Percentiles rank a stretch among this genome's conserved stretches.
phyloP scores from a whole-genome alignment of 768 basidiomycete genomes.

The Phlebiopsis gigantea region DNA sequence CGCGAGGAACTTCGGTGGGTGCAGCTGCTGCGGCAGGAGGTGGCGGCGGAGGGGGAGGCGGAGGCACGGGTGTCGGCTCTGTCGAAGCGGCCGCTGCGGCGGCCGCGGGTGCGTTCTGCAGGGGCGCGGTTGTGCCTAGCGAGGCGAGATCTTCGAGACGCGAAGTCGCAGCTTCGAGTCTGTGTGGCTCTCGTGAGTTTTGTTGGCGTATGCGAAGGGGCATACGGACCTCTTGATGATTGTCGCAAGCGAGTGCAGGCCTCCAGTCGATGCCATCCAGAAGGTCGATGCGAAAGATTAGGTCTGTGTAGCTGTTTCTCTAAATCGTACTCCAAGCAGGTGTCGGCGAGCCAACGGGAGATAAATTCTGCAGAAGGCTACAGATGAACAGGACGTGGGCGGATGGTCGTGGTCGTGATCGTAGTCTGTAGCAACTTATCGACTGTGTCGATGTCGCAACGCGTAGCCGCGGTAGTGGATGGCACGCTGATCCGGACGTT shows the following conservation, averaged over 20 bases:
- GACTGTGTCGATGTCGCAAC: not conserved
- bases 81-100: conserved; percentile 6
- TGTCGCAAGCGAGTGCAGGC: conserved; percentile 71
- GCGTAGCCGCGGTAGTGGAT: not conserved
- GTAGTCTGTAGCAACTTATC: not conserved
- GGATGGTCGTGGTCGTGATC: not conserved
- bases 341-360: not conserved
- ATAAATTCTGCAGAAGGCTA: not conserved
- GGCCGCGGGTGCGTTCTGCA: conserved; percentile 10
- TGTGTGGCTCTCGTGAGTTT: too few species aligned
- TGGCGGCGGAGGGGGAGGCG: conserved; percentile 28
- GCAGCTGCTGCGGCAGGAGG: conserved; percentile 33
- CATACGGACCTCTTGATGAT: conserved; percentile 76
- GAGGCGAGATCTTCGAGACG: conserved; percentile 87
- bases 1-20: conserved; percentile 44
- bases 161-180: conserved; percentile 89
- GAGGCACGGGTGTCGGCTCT: conserved; percentile 22
- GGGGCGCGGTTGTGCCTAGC: conserved; percentile 27
- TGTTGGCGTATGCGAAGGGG: too few species aligned
- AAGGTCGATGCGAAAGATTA: not conserved
- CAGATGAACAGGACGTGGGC: not conserved
- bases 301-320: too few species aligned
- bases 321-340: too few species aligned
- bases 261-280: conserved; percentile 27
- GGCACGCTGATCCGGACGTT: not conserved